Percentiles rank a stretch among this genome's conserved stretches.
Conservation (phyloP, 2,329 filamentous ascomycete species). For the Geoglossum cookeanum region DNA sequence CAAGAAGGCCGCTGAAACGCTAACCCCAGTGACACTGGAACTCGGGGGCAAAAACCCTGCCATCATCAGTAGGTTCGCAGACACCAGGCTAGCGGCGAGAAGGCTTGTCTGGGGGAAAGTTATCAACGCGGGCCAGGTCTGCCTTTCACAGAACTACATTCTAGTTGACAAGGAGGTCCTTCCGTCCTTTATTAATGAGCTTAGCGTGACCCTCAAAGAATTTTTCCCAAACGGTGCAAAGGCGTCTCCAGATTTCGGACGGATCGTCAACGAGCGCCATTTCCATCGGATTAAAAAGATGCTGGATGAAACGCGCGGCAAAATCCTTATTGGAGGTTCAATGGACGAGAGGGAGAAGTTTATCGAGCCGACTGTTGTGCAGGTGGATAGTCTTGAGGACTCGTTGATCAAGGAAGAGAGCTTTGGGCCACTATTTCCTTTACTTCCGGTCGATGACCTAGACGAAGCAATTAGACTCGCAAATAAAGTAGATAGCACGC, state of each 20-base stretch:
- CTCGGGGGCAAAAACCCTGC: constrained; percentile 84
- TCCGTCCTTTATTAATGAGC: constrained; percentile 49
- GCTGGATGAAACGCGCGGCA: constrained; percentile 67
- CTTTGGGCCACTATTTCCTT: constrained; percentile 81
- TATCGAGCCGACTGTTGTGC: constrained; percentile 86
- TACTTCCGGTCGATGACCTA: constrained; percentile 59
- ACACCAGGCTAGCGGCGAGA: constrained; percentile 62
- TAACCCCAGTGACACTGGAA: constrained; percentile 79
- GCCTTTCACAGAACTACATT: constrained; percentile 82
- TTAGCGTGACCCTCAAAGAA: constrained; percentile 50
- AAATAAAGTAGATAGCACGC: constrained; percentile 64
- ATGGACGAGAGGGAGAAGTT: constrained; percentile 64
- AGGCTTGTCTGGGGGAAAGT: constrained; percentile 80
- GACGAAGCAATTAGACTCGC: constrained; percentile 71
- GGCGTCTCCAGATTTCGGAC: constrained; percentile 56
- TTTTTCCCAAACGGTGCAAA: constrained; percentile 74
- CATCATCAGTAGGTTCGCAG: constrained; percentile 68
- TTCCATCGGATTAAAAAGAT: constrained; percentile 76
- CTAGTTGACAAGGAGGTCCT: constrained; percentile 61
- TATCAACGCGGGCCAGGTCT: constrained; percentile 76
- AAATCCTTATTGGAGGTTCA: constrained; percentile 71
- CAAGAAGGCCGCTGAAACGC: constrained; percentile 70
- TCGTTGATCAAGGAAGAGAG: constrained; percentile 65
- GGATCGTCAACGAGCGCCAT: constrained; percentile 62
- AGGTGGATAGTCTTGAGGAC: constrained; percentile 57